Evolutionary conservation across 1,284 basidiomycete genomes (phyloP), one percentile per base, ranked within the genome.

Genomic region (Takashimella koratensis): DNA sequence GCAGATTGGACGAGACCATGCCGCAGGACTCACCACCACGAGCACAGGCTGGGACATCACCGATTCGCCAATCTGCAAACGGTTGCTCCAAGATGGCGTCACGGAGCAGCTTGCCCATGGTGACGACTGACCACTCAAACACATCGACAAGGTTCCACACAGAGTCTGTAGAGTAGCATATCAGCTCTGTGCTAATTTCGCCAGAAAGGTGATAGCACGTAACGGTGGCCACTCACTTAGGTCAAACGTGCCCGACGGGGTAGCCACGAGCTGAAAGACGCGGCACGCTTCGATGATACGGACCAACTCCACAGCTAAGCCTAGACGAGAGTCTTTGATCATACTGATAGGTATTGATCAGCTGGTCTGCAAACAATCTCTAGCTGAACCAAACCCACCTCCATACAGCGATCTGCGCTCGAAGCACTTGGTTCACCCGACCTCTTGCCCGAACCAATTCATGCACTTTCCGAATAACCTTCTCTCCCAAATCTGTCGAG

Each of bases 131-230:
- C 67, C 68, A 73, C 53, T 73, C 71, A 13, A 66, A 54, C n/a
- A 70, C 54, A 13, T 55, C 56, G 20, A 70, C 58, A 16, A 71
- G 52, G 44, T 64, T 60, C 69, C 69, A 73, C 6, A 69, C 58
- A 10, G 62, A 65, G 51, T 71, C 70, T 64, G 50, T 5, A 23
- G 43, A 11, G 21, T 47, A 40, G 13, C 13, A 42, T 36, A 49
- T 30, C 13, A 21, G 26, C 24, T n/a, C n/a, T n/a, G n/a, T n/a
- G n/a, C n/a, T n/a, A n/a, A n/a, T n/a, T n/a, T n/a, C n/a, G n/a
- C n/a, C n/a, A 21, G 16, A 23, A 5, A 24, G 16, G 2, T 13
- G 5, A 4, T 0, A 8, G 23, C 21, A 19, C 4, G 3, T 8
- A 39, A 22, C 25, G 21, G 16, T 3, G 19, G 25, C 3, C 19